phyloP scores from a whole-genome alignment of 2,329 filamentous ascomycete genomes.

The Cladosporium sp. region DNA sequence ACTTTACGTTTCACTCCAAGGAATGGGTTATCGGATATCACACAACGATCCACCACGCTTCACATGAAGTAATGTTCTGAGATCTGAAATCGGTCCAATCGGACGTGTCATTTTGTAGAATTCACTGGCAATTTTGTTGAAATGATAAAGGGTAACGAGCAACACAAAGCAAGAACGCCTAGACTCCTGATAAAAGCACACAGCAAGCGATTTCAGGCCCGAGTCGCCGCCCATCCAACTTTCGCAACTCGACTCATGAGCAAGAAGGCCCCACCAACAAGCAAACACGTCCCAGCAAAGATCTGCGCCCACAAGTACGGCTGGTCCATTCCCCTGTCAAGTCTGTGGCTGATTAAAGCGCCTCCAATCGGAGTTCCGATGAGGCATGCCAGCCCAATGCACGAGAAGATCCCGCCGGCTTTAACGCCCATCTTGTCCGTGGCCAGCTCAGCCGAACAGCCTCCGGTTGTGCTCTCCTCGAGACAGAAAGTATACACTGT shows the following conservation, averaged over 20 bases:
- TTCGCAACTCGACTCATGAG: slow-evolving; percentile 21
- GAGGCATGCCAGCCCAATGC: slow-evolving; percentile 23
- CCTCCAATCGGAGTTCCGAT: slow-evolving; percentile 26
- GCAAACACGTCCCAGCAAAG: slow-evolving; percentile 20
- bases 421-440: slow-evolving; percentile 22
- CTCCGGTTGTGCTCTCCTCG: neutral
- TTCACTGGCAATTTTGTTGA: too few relatives aligned
- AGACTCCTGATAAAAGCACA: too few relatives aligned
- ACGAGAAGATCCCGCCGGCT: slow-evolving; percentile 23
- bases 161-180: too few relatives aligned
- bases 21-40: too few relatives aligned
- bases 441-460: neutral
- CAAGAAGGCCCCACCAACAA: slow-evolving; percentile 21
- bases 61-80: too few relatives aligned
- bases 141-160: too few relatives aligned
- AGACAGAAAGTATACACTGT: slow-evolving; percentile 24
- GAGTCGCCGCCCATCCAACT: slow-evolving; percentile 20
- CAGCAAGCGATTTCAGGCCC: slow-evolving; percentile 3
- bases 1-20: too few relatives aligned
- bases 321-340: slow-evolving; percentile 14
- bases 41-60: too few relatives aligned
- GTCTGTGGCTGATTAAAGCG: slow-evolving; percentile 20
- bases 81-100: too few relatives aligned
- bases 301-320: slow-evolving; percentile 23
- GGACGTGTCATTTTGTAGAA: too few relatives aligned